Evolutionary conservation across 805 yeast species (phyloP).

Genomic region (Kluyveromyces nonfermentans): DNA sequence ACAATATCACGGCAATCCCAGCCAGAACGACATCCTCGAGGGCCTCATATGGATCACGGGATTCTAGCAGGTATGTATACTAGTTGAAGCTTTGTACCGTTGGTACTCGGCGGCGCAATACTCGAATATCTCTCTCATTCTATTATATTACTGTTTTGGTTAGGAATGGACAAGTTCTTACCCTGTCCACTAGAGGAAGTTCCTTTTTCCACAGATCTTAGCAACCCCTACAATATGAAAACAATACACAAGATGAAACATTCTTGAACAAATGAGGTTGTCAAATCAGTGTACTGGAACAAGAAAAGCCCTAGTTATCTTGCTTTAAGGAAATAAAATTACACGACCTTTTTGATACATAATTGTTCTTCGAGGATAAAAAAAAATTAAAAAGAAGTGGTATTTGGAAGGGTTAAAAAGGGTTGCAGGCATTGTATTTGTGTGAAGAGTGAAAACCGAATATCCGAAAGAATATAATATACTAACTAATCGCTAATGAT

Average conservation of each 20-base stretch:
- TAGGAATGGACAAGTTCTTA: background rate
- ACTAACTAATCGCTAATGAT: background rate
- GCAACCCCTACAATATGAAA: background rate
- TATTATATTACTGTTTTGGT: background rate
- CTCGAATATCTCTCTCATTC: background rate
- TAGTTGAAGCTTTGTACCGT: background rate
- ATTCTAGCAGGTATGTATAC: conserved; percentile 1
- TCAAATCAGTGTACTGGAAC: too few species aligned
- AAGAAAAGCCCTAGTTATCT: too few species aligned
- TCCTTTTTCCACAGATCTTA: too few species aligned
- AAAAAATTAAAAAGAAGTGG: background rate
- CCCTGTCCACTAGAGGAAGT: background rate
- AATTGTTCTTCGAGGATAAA: too few species aligned
- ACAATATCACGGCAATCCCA: background rate
- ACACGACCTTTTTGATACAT: too few species aligned
- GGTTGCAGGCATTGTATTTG: background rate
- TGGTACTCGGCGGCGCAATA: background rate
- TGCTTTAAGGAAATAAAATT: too few species aligned
- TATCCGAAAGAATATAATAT: background rate
- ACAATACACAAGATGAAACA: background rate
- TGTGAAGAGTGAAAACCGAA: background rate
- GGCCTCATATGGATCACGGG: background rate
- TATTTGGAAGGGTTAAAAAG: background rate
- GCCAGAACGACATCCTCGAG: background rate
- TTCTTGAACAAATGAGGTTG: background rate